Base-by-base conservation (phyloP, 768 basidiomycete species). In the Tulasnella sp. region DNA sequence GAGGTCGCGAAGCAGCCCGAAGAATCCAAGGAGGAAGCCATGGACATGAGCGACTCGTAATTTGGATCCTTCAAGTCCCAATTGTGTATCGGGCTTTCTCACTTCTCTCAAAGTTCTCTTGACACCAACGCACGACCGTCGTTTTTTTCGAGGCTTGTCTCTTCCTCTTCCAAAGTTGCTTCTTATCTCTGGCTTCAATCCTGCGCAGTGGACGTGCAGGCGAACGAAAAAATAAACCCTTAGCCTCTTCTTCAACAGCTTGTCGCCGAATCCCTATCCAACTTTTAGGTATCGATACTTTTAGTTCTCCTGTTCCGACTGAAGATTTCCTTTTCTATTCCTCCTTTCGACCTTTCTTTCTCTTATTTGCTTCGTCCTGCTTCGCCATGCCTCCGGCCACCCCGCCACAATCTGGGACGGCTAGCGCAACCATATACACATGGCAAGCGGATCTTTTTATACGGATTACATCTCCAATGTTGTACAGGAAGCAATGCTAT, bases 31-130 rank as follows among this genome's bases (percentile, higher is more conserved):
- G 64, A 72, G 36, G 71, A 72, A 40, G 71, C 62, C 17, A 72
- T 72, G 71, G 71, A 72, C 62, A 72, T 72, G 62, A 64, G 59
- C 71, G 62, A 72, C n/a, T 72, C 71, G 32, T 72, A 47, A 65
- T 34, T 44, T 9, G 14, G 37, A 67, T 22, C 8, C n/a, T 22
- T 7, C 64, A 12, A 17, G 35, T 41, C 22, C 0, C 64, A 29
- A 66, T 22, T 29, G 52, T 52, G 47, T 59, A 26, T 59, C 52
- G 32, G 32, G 52, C 52, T 26, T 59, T 59, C 26, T 12, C 52
- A 22, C 22, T 29, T 29, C 11, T 59, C 52, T 12, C 47, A 22
- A 22, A 14, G 22, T 19, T 59, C 52, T 14, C 52, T 59, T 29
- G 26, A 22, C 22, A 22, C 52, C 52, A 26, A 14, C n/a, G 26